Evolutionary conservation across 768 basidiomycete genomes (phyloP), one percentile per base, ranked within the genome.

Genomic region (Guyanaporus albipodus): DNA sequence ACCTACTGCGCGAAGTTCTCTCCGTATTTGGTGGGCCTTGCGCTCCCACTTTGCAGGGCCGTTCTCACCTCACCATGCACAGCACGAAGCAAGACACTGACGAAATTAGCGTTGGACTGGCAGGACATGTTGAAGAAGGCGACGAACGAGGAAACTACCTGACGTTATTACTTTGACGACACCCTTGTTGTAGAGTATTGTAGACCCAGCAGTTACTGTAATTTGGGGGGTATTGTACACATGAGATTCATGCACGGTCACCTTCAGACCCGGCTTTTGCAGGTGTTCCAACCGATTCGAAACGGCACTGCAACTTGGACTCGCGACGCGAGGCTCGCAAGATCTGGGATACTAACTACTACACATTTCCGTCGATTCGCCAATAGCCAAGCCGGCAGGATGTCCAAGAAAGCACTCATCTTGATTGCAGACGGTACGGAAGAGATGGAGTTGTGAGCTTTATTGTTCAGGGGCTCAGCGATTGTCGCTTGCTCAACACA

Each of bases 341-440:
- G 15, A 40, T 26, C 38, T 4, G 22, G 18, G 34, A 19, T 9
- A 10, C 12, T 38, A 6, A 24, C 10, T 3, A 7, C 18, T 10
- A 33, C 42, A 18, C 48, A 28, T 18, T 17, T 29, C 21, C 49
- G 42, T 28, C 34, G 33, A 7, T 34, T 51, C 34, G 40, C 37
- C 7, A 22, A 48, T 19, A 32, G 40, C 21, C 52, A 27, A 42
- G n/a, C 32, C 15, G 2, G 2, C 31, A 42, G n/a, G 12, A 64
- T 63, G 62, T 39, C 62, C 28, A 63, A 64, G 49, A 66, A 57
- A 26, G 89, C 85, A 6, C 70, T 89, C 18, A 73, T 91, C 38
- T 70, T 91, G 19, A 77, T 91, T 22, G 84, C 88, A 15, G 77
- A 90, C 59, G 89, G 89, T 11, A 90, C 89, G 2, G 89, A 91